Conservation (phyloP, 2,329 filamentous ascomycete genomes). For the Tolypocladium endophyticum region DNA sequence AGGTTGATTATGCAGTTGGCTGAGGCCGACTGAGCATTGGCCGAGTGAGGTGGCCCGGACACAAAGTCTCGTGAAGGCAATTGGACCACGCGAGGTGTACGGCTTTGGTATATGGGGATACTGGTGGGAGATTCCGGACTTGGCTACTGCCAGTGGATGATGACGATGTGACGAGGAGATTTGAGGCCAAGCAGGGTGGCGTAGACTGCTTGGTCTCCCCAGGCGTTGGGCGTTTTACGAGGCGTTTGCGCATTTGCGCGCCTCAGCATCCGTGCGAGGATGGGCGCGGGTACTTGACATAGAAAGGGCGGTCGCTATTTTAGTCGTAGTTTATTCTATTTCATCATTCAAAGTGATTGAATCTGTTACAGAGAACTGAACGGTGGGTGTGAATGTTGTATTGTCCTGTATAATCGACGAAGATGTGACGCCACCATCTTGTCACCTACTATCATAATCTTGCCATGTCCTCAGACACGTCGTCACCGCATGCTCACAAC, state of each 20-base stretch:
- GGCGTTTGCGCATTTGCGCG: background rate
- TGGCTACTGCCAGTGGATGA: background rate
- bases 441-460: background rate
- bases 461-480: background rate
- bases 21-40: conserved; percentile 50
- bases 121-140: background rate
- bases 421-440: background rate
- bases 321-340: background rate
- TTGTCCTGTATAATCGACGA: background rate
- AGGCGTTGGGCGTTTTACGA: background rate
- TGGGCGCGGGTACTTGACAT: background rate
- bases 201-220: background rate
- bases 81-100: background rate
- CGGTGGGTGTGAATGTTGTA: background rate
- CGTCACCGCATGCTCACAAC: background rate
- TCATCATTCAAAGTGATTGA: background rate
- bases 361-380: background rate
- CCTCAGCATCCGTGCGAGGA: background rate
- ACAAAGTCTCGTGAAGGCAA: too few species aligned
- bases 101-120: background rate
- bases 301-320: background rate
- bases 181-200: background rate
- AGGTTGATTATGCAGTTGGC: conserved; percentile 88
- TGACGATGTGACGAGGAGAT: background rate
- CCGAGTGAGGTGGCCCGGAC: background rate